phyloP scores from a whole-genome alignment of 768 basidiomycete genomes.

The Boletus rubescentipes region DNA sequence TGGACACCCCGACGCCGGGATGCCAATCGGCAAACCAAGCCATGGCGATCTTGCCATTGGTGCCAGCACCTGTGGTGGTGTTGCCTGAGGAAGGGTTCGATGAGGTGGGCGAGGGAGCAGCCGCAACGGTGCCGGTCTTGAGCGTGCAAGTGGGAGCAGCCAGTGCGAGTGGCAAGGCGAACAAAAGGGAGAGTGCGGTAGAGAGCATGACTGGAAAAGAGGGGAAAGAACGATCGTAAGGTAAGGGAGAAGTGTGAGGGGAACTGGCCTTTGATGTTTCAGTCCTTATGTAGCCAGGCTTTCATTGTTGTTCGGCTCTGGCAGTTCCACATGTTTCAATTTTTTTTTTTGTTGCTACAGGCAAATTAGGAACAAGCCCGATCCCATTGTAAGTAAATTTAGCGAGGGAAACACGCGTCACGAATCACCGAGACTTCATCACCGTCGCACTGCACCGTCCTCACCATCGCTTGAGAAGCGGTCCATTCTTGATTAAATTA shows the following conservation, averaged over 20 bases:
- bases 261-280: no score
- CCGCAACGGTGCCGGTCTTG: not conserved
- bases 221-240: constrained; percentile 18
- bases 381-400: no score
- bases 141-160: constrained; percentile 31
- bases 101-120: constrained; percentile 3
- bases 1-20: constrained; percentile 42
- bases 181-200: constrained; percentile 21
- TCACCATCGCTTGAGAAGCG: no score
- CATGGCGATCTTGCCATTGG: constrained; percentile 42
- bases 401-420: no score
- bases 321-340: no score
- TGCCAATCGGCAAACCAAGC: constrained; percentile 77
- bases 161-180: constrained; percentile 24
- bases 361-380: constrained; percentile 8
- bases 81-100: constrained; percentile 12
- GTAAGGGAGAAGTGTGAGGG: not conserved
- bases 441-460: constrained; percentile 8
- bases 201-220: constrained; percentile 18
- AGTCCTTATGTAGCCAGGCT: constrained; percentile 12
- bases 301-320: constrained; percentile 13
- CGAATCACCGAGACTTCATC: constrained; percentile 5
- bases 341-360: constrained; percentile 1
- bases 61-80: constrained; percentile 21
- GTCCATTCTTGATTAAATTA: constrained; percentile 1